Conservation (phyloP, 192 early-diverging fungal genomes). For the Linnemannia schmuckeri region DNA sequence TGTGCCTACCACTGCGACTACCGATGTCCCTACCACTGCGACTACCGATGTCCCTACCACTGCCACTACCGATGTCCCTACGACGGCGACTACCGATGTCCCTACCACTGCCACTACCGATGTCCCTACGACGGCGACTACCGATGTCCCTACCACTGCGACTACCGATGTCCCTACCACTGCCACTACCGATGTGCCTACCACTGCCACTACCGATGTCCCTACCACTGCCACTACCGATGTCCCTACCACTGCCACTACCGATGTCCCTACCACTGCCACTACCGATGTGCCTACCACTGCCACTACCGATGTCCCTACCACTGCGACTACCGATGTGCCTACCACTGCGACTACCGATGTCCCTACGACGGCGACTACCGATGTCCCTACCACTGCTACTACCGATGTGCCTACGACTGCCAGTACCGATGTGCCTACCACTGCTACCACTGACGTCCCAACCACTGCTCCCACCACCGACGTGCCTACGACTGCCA, state of each 20-base stretch:
- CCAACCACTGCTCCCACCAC: background rate
- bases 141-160: background rate
- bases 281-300: background rate
- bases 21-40: no score
- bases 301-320: background rate
- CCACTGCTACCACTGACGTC: background rate
- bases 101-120: no score
- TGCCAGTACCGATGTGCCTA: background rate
- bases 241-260: no score
- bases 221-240: background rate
- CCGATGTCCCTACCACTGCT: background rate
- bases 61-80: background rate
- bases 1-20: no score
- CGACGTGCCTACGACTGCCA: background rate
- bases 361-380: background rate
- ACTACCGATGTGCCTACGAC: background rate
- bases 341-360: background rate
- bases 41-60: no score
- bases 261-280: background rate
- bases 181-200: background rate
- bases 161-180: background rate
- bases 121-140: background rate
- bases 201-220: background rate
- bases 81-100: background rate
- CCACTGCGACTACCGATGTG: background rate